phyloP scores from a whole-genome alignment of 129 eudicot genomes.

The Solidago caesia region DNA sequence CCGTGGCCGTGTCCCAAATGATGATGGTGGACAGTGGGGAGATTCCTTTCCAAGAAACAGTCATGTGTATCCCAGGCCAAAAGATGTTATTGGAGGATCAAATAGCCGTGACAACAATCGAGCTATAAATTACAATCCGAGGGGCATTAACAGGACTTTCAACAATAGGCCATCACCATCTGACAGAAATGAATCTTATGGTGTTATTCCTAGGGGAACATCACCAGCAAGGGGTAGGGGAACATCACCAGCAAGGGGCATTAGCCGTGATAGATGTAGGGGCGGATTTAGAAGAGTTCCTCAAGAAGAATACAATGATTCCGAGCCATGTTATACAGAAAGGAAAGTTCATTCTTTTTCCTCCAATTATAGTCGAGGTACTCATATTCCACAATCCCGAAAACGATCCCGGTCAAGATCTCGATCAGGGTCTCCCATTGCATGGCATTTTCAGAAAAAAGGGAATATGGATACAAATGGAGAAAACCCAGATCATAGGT shows the following conservation, averaged over 20 bases:
- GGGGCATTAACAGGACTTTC: slow-evolving; percentile 37
- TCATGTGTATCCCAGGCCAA: slow-evolving; percentile 42
- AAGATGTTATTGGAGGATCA: slow-evolving; percentile 38
- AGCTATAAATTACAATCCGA: slow-evolving; percentile 37
- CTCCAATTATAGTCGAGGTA: slow-evolving; percentile 37
- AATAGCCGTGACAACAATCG: slow-evolving; percentile 35
- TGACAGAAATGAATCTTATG: slow-evolving; percentile 51
- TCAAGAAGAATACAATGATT: slow-evolving; percentile 50
- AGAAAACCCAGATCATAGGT: slow-evolving; percentile 54
- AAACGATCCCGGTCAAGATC: slow-evolving; percentile 73
- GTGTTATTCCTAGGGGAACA: slow-evolving; percentile 36
- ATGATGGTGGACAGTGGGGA: slow-evolving; percentile 34
- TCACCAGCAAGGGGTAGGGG: slow-evolving; percentile 44
- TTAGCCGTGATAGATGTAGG: slow-evolving; percentile 44
- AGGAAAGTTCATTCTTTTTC: slow-evolving; percentile 52
- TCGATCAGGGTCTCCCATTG: slow-evolving; percentile 61
- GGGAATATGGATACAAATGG: slow-evolving; percentile 33
- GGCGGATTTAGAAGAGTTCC: slow-evolving; percentile 50
- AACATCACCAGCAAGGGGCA: slow-evolving; percentile 32
- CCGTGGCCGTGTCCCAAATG: slow-evolving; percentile 16
- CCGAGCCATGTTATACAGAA: slow-evolving; percentile 36
- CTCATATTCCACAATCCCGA: slow-evolving; percentile 37
- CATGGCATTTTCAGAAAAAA: slow-evolving; percentile 58
- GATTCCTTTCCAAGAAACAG: slow-evolving; percentile 43
- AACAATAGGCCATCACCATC: slow-evolving; percentile 42